Evolutionary conservation across 495 filamentous ascomycete species (phyloP), one percentile per base, ranked within the genome.

Genomic region (Aspergillus ellipticus): DNA sequence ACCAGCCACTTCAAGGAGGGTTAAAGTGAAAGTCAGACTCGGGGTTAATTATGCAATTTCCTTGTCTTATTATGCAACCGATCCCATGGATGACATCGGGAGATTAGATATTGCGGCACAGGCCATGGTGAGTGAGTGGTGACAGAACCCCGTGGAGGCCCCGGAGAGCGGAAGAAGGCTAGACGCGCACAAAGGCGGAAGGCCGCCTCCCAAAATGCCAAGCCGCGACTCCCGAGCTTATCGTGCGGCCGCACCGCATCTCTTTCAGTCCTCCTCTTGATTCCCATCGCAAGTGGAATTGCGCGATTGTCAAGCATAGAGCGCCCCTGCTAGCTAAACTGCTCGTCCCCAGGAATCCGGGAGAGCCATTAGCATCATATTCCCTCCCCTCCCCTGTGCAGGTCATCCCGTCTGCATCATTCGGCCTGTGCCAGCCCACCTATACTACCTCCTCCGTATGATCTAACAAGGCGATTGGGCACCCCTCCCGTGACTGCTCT

Each of bases 361-460:
- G 28, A 31, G 35, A 13, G n/a, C 35, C 11, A 3, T 39, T 39
- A 39, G 35, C 13, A 13, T 15, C 35, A 31, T 49, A 11, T 49
- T 24, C 28, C 47, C 24, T 29, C 31, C 37, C 35, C 39, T 16
- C 37, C 28, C 39, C 16, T 35, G 22, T 39, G 35, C 5, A 39
- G 13, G 35, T 2, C 35, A 39, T 39, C 13, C 11, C 4, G n/a
- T 39, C 35, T 39, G 35, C 13, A 5, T 4, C 5, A 2, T 39
- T 39, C 35, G 13, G 13, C 50, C 50, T 17, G 21, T 28, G 35
- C 21, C 31, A 20, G 29, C 35, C 47, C 47, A 19, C 48, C 41
- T 51, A 51, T 53, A 43, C 56, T 48, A 28, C 39, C 56, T 49
- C 19, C 16, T 46, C 45, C 37, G 56, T 50, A 46, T 50, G 45